Evolutionary conservation across 1,139 yeast species (phyloP).

Genomic region (Saccharomycopsis crataegensis): DNA sequence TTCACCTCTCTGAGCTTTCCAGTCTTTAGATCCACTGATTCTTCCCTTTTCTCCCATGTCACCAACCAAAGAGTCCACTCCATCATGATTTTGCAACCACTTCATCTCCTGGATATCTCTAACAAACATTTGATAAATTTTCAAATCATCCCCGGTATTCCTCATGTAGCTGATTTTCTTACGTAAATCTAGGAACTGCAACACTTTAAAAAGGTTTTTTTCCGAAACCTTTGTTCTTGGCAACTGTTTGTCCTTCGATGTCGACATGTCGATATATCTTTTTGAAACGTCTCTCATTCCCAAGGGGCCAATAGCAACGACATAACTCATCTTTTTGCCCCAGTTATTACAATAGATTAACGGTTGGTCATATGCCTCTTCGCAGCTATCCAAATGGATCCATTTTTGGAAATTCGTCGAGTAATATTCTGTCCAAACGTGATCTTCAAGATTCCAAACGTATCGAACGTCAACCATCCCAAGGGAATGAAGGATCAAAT

Average conservation of each 20-base stretch:
- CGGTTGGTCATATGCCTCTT: slow-evolving; percentile 79
- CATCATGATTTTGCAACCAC: slow-evolving; percentile 20
- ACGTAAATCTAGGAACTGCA: slow-evolving; percentile 26
- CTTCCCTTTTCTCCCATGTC: slow-evolving; percentile 35
- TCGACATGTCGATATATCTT: slow-evolving; percentile 47
- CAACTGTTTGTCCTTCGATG: slow-evolving; percentile 38
- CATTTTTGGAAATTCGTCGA: slow-evolving; percentile 55
- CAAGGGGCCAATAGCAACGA: slow-evolving; percentile 55
- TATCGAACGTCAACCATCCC: slow-evolving; percentile 54
- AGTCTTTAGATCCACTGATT: slow-evolving; percentile 67
- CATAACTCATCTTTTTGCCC: slow-evolving; percentile 92
- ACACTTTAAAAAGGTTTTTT: slow-evolving; percentile 3
- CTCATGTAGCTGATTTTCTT: slow-evolving; percentile 24
- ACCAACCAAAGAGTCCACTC: background rate
- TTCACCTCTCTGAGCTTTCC: slow-evolving; percentile 77
- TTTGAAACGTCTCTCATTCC: slow-evolving; percentile 64
- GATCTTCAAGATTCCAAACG: slow-evolving; percentile 88
- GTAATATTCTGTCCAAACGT: slow-evolving; percentile 92
- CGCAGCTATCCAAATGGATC: slow-evolving; percentile 90
- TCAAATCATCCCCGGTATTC: too few species aligned
- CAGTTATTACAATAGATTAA: slow-evolving; percentile 70
- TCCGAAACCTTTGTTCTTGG: slow-evolving; percentile 44
- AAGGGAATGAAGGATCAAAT: slow-evolving; percentile 59
- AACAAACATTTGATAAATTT: slow-evolving; percentile 29
- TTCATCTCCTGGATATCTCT: slow-evolving; percentile 13